Percentiles rank a stretch among this genome's conserved stretches.
Evolutionary conservation across 1,284 basidiomycete genomes (phyloP).

Genomic region (Puccinia horiana): DNA sequence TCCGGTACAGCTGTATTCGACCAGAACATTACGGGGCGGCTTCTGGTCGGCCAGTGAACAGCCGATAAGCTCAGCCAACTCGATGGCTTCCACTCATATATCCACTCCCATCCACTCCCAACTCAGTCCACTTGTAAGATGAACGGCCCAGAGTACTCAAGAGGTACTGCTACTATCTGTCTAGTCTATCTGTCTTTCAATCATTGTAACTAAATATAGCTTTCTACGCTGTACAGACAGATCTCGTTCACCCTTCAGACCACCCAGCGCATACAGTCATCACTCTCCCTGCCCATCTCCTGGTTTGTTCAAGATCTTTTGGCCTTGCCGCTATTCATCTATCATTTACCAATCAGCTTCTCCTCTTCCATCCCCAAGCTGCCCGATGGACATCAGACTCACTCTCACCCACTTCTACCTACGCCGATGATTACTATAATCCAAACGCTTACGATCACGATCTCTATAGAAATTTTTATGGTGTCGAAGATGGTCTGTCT

Average conservation of each 20-base stretch:
- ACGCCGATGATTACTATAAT: slow-evolving; percentile 41
- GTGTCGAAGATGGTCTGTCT: slow-evolving; percentile 44
- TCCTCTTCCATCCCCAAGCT: slow-evolving; percentile 36
- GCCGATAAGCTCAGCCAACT: too few relatives aligned
- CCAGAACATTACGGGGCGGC: too few relatives aligned
- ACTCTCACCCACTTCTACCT: slow-evolving; percentile 15
- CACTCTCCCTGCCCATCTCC: slow-evolving; percentile 28
- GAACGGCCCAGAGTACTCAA: too few relatives aligned
- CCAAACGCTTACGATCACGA: slow-evolving; percentile 47
- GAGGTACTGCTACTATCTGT: too few relatives aligned
- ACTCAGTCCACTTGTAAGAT: too few relatives aligned
- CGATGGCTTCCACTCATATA: too few relatives aligned
- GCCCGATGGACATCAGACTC: slow-evolving; percentile 41
- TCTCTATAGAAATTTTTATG: slow-evolving; percentile 45
- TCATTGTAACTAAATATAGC: neutral
- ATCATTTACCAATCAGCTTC: too few relatives aligned
- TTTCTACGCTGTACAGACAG: neutral
- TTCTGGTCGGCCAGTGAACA: too few relatives aligned
- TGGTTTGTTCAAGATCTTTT: slow-evolving; percentile 6
- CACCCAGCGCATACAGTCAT: slow-evolving; percentile 23
- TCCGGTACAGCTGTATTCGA: too few relatives aligned
- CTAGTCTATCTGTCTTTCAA: neutral
- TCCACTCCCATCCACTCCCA: too few relatives aligned
- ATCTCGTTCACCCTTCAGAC: slow-evolving; percentile 40
- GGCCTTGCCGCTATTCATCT: too few relatives aligned